These are phyloP conservation scores for Aspergillus quadricinctus DNA, from an alignment of 2,329 filamentous ascomycete species.

Conservation along the genomic window DNA sequence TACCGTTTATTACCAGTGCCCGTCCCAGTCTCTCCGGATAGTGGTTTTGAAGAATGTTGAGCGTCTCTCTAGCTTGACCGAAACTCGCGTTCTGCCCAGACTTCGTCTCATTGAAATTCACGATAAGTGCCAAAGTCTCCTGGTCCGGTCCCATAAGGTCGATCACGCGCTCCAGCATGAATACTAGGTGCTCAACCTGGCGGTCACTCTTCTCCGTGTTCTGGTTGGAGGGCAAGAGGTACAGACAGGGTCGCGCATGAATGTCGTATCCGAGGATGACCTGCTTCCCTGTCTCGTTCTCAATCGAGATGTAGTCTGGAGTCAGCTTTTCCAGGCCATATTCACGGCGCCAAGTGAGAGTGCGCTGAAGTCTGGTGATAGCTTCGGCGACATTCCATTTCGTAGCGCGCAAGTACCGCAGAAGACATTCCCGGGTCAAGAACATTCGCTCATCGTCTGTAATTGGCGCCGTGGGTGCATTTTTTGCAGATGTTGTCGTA, in stretches of 20 bases:
- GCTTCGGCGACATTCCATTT: conserved; percentile 81
- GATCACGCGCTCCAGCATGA: conserved; percentile 86
- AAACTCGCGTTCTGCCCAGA: conserved; percentile 72
- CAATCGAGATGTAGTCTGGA: conserved; percentile 80
- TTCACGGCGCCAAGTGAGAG: conserved; percentile 82
- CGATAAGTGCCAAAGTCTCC: conserved; percentile 79
- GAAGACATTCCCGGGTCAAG: conserved; percentile 85
- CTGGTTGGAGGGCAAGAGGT: conserved; percentile 83
- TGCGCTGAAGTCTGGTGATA: conserved; percentile 72
- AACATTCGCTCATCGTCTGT: conserved; percentile 80
- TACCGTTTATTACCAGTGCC: conserved; percentile 84
- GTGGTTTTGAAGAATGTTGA: conserved; percentile 89
- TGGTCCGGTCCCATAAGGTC: conserved; percentile 84
- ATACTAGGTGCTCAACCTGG: conserved; percentile 91
- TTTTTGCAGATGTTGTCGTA: conserved; percentile 58
- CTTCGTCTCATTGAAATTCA: conserved; percentile 84
- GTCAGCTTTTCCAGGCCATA: conserved; percentile 74
- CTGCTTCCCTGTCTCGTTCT: conserved; percentile 97
- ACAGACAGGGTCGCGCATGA: conserved; percentile 79
- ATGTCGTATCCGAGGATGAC: conserved; percentile 84
- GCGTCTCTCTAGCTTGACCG: conserved; percentile 72
- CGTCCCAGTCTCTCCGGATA: conserved; percentile 89
- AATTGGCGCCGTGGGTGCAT: conserved; percentile 57
- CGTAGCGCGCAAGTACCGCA: conserved; percentile 88
- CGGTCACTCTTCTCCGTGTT: conserved; percentile 84